These are phyloP conservation scores for Mycena haematopus DNA, from an alignment of 768 basidiomycete species.

Conservation along the genomic window DNA sequence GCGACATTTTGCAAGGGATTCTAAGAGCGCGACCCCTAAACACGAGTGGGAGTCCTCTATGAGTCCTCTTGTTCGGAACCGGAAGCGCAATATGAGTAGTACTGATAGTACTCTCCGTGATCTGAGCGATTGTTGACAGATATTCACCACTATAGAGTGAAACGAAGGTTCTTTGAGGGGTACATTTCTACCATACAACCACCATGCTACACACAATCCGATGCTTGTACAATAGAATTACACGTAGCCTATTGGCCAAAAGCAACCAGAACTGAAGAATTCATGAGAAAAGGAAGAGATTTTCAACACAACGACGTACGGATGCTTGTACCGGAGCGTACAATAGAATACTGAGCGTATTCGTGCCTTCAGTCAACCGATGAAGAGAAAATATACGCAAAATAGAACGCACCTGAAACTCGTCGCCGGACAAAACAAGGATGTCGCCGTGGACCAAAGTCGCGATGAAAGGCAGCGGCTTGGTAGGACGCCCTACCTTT, in stretches of 20 bases:
- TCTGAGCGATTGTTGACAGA: too few relatives aligned
- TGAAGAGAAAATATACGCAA: constrained; percentile 4
- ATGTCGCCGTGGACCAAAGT: constrained; percentile 54
- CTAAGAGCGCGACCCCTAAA: too few relatives aligned
- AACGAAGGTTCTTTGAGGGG: too few relatives aligned
- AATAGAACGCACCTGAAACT: constrained; percentile 45
- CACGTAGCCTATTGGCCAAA: not conserved
- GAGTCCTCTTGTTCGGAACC: too few relatives aligned
- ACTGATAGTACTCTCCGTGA: too few relatives aligned
- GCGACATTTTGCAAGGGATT: constrained; percentile 9
- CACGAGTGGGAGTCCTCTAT: too few relatives aligned
- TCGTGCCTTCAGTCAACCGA: constrained; percentile 4
- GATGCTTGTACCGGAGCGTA: constrained; percentile 51
- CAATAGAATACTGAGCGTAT: constrained; percentile 48
- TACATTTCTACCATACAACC: too few relatives aligned
- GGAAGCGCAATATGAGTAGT: too few relatives aligned
- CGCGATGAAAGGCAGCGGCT: constrained; percentile 34
- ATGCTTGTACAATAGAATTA: not conserved
- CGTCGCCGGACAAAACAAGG: constrained; percentile 47
- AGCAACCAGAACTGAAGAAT: constrained; percentile 16
- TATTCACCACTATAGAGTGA: too few relatives aligned
- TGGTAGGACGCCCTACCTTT: not conserved
- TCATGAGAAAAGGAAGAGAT: not conserved
- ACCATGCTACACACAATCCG: too few relatives aligned
- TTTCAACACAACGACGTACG: constrained; percentile 38